Percentiles rank a stretch among this genome's conserved stretches.
These are phyloP conservation scores for Plasmopara muralis DNA, from an alignment of 352 stramenopile genomes.

Conservation along the genomic window DNA sequence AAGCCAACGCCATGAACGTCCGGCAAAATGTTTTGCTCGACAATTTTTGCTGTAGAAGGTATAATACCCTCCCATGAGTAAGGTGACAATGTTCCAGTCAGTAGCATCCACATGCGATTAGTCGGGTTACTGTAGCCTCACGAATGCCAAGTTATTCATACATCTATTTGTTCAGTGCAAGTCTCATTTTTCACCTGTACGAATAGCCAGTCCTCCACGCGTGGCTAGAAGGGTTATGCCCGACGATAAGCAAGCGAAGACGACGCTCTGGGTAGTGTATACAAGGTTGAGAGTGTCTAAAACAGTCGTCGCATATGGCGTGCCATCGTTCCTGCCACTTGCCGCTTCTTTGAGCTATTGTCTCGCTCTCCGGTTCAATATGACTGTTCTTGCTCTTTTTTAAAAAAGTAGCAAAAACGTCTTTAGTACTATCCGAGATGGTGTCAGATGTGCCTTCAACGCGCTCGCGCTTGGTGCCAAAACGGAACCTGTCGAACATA, in stretches of 20 bases:
- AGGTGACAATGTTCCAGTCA: constrained; percentile 56
- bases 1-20: constrained; percentile 59
- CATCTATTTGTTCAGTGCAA: not conserved
- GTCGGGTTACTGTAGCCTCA: constrained; percentile 58
- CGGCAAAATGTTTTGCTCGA: constrained; percentile 70
- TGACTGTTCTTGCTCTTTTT: constrained; percentile 13
- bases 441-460: constrained; percentile 6
- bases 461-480: constrained; percentile 42
- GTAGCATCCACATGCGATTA: constrained; percentile 86
- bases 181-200: constrained; percentile 34
- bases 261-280: constrained; percentile 52
- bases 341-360: not conserved
- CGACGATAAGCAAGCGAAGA: constrained; percentile 78
- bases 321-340: constrained; percentile 86
- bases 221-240: constrained; percentile 87
- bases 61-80: constrained; percentile 60
- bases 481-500: constrained; percentile 60
- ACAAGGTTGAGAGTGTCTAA: constrained; percentile 42
- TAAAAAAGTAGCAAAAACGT: not conserved
- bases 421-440: not conserved
- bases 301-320: constrained; percentile 66
- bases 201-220: constrained; percentile 74
- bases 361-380: constrained; percentile 5
- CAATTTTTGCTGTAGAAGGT: constrained; percentile 42
- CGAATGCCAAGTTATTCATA: not conserved